Evolutionary conservation across 1,139 yeast species (phyloP).

Genomic region (Diutina mesorugosa): DNA sequence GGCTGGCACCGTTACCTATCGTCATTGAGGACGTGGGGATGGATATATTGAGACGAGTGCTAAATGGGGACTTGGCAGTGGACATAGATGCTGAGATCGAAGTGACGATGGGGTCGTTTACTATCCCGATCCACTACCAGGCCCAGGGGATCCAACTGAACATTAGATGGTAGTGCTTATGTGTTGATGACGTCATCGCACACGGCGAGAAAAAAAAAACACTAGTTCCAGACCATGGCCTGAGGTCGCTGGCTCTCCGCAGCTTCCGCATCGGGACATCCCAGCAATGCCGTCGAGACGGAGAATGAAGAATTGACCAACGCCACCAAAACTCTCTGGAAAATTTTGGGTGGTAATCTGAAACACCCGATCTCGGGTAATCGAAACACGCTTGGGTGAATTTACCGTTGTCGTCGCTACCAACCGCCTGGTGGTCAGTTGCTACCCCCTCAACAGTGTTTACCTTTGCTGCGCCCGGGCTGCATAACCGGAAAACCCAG

Average conservation of each 20-base stretch:
- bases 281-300: too few species aligned
- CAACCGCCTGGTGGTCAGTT: neutral
- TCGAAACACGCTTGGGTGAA: neutral
- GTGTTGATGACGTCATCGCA: neutral
- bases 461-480: neutral
- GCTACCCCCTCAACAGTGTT: neutral
- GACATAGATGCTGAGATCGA: slow-evolving; percentile 30
- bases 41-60: slow-evolving; percentile 32
- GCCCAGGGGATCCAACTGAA: slow-evolving; percentile 30
- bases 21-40: slow-evolving; percentile 31
- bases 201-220: neutral
- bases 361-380: neutral
- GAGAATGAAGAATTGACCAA: too few species aligned
- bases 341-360: too few species aligned
- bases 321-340: too few species aligned
- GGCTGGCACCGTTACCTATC: slow-evolving; percentile 36
- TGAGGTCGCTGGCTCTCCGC: neutral
- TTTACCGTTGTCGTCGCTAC: neutral
- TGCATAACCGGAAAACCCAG: neutral
- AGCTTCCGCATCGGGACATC: neutral
- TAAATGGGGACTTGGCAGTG: slow-evolving; percentile 37
- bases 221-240: neutral
- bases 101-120: slow-evolving; percentile 23
- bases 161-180: slow-evolving; percentile 8
- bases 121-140: slow-evolving; percentile 25